Base-by-base conservation (phyloP, 495 filamentous ascomycete species). In the Penicillium verhagenii region DNA sequence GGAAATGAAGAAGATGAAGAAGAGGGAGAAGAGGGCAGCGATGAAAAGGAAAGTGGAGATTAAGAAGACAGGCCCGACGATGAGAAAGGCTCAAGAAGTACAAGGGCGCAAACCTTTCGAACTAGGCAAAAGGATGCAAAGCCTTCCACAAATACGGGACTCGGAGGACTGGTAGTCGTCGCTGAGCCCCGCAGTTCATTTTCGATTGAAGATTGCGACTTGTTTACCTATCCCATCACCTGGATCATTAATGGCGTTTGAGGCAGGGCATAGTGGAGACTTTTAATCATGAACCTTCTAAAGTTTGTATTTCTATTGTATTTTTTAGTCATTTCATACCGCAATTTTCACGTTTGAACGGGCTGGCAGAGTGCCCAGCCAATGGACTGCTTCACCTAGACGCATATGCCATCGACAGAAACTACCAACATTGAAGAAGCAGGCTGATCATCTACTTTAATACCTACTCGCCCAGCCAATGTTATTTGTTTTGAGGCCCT, bases 31-130 rank as follows among this genome's bases (percentile, higher is more conserved):
- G 66, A 74, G 49, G 62, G 49, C 42, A 69, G 72, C 35, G 57
- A 57, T 18, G 56, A 31, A 16, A 52, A 59, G 33, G 60, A 53
- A 7, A 63, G 56, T 29, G 54, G 58, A 14, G 59, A 43, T 6
- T 61, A 66, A 5, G 60, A 76, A 43, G 69, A 78, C 29, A 67
- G 52, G n/a, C n/a, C n/a, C 18, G 72, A 77, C 42, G 70, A 56
- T 35, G 73, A 73, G 42, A 64, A 71, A 6, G 70, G 70, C 18
- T 71, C 75, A 6, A 63, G 73, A 35, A 76, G 68, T 50, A 78
- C 74, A 14, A 61, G 75, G 6, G 72, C 74, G 3, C 65, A 72
- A 29, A 66, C 71, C 24, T 68, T 72, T 25, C 61, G 68, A 24
- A 65, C 73, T 14, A 76, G 71, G 56, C 66, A 63, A 24, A 76